Base-by-base conservation (phyloP, 176 grass and related monocot genomes). In the Saccharum spontaneum region DNA sequence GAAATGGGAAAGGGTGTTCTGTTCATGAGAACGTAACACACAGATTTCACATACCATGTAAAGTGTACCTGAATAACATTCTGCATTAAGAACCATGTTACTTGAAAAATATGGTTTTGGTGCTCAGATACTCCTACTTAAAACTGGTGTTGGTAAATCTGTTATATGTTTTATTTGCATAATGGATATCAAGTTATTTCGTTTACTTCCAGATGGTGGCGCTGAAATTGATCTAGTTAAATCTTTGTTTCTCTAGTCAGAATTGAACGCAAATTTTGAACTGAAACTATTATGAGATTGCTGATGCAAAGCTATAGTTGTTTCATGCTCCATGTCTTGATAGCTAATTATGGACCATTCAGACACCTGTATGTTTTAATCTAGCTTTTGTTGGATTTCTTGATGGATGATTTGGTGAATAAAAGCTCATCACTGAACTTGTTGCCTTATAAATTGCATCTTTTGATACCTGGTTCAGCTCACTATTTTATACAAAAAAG, bases 11-110 rank as follows among this genome's bases (percentile, higher is more conserved):
- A 67, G 37, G 44, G 23, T 75, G 23, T 23, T 70, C 50, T 40
- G 33, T 82, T 43, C 34, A 54, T 54, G 8, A 34, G 84, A 61
- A 70, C 26, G 11, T 44, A 67, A 67, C 7, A 5, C 41, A 64
- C 76, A 63, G 37, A 37, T 63, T 84, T 71, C 69, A 83, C 28
- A 28, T 77, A 70, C 17, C 46, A 76, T 87, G 44, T 78, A 67
- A 88, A 65, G 11, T 78, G 75, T 28, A 10, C 54, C 44, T 33
- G 73, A 38, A 50, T 31, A 84, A 84, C 43, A 55, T 84, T 83
- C 55, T 79, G 17, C 20, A 3, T 88, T 64, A 3, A 38, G 38
- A 9, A 57, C 57, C n/a, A 66, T 88, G 34, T 44, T 78, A 38
- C 80, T 30, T 64, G 36, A 14, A 69, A 30, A 28, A 57, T 67